phyloP scores from a whole-genome alignment of 1,284 basidiomycete species.

The Pyrrhoderma lamaoense region DNA sequence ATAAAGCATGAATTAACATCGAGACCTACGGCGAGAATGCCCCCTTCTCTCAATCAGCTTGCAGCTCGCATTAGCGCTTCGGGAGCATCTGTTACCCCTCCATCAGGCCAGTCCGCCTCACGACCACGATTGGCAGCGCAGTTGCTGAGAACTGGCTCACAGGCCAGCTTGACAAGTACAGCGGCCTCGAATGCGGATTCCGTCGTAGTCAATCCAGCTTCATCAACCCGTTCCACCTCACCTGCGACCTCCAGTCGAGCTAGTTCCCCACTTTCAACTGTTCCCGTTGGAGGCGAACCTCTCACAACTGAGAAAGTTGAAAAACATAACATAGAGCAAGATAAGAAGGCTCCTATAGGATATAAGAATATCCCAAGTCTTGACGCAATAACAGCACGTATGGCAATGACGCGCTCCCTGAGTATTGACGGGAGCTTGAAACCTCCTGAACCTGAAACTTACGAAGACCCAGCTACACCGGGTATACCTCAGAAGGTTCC shows the following conservation, averaged over 20 bases:
- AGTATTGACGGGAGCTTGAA: conserved; percentile 65
- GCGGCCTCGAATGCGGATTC: conserved; percentile 51
- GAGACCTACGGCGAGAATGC: conserved; percentile 36
- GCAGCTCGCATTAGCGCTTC: conserved; percentile 59
- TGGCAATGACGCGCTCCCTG: conserved; percentile 58
- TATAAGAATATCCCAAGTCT: conserved; percentile 83
- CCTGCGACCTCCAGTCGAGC: conserved; percentile 32
- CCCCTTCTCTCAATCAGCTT: conserved; percentile 67
- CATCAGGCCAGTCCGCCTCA: conserved; percentile 26
- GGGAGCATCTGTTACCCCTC: conserved; percentile 25
- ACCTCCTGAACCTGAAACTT: conserved; percentile 66
- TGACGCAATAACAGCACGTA: conserved; percentile 70
- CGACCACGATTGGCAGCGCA: conserved; percentile 71
- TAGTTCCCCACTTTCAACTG: conserved; percentile 42
- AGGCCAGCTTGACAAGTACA: conserved; percentile 43
- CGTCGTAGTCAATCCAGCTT: conserved; percentile 50
- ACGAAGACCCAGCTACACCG: conserved; percentile 74
- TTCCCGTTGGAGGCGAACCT: conserved; percentile 37
- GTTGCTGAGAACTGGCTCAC: conserved; percentile 58
- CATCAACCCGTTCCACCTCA: conserved; percentile 49
- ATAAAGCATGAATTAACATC: conserved; percentile 35
- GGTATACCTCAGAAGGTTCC: conserved; percentile 64
- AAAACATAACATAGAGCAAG: conserved; percentile 47
- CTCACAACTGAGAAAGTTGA: conserved; percentile 56
- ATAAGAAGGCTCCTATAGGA: conserved; percentile 46